phyloP scores from a whole-genome alignment of 2,329 filamentous ascomycete genomes.

The Penicillium sp. region DNA sequence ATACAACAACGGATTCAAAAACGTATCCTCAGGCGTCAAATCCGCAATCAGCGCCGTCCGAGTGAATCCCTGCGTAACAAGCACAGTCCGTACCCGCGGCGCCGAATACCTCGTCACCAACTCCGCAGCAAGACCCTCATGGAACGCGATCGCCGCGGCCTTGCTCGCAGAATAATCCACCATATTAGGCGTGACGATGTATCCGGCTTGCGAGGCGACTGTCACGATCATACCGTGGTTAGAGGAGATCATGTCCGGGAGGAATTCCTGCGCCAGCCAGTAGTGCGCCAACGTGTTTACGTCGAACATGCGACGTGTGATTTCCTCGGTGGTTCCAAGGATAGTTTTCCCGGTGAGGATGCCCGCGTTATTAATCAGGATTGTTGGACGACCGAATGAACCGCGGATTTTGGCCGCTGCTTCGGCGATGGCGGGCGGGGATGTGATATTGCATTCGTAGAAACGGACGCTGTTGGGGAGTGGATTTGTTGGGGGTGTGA shows the following conservation, averaged over 20 bases:
- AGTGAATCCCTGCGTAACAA: constrained; percentile 69
- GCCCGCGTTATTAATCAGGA: constrained; percentile 58
- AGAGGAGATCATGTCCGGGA: constrained; percentile 66
- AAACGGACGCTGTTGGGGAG: constrained; percentile 61
- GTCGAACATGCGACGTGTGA: constrained; percentile 69
- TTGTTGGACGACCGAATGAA: constrained; percentile 67
- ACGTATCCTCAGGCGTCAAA: constrained; percentile 58
- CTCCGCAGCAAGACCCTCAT: constrained; percentile 68
- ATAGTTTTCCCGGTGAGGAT: constrained; percentile 63
- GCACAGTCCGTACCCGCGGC: constrained; percentile 65
- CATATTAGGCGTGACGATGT: constrained; percentile 65
- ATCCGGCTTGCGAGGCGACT: constrained; percentile 69
- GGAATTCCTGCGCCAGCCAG: constrained; percentile 69
- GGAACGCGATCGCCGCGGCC: constrained; percentile 69
- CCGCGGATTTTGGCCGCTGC: constrained; percentile 61
- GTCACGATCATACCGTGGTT: constrained; percentile 79
- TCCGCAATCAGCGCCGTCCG: constrained; percentile 66
- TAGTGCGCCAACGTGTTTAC: constrained; percentile 74
- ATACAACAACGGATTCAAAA: constrained; percentile 61
- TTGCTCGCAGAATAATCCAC: constrained; percentile 73
- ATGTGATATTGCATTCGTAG: constrained; percentile 74
- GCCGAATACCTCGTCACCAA: constrained; percentile 66
- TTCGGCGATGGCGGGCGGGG: constrained; percentile 58
- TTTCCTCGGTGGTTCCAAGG: constrained; percentile 62
- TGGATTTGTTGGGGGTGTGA: constrained; percentile 40